Evolutionary conservation across 2,329 filamentous ascomycete genomes (phyloP), one percentile per base, ranked within the genome.

Genomic region (Fusarium buxicola): DNA sequence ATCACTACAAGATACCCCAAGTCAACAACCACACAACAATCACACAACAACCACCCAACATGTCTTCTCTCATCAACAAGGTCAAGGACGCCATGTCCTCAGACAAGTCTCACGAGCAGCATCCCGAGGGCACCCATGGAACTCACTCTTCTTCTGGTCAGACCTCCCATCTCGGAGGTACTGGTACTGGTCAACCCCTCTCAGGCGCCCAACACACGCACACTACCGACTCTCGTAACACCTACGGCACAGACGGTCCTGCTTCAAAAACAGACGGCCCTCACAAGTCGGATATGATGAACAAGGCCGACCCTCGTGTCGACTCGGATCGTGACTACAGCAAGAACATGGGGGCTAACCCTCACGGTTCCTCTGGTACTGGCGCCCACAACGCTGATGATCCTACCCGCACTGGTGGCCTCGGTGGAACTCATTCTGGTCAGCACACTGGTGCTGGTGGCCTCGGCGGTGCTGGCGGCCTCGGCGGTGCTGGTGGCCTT

Each of bases 41-140:
- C 45, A 54, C 36, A 45, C 35, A 43, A 27, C 39, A 62, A 54
- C 30, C 30, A 57, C 8, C 27, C 60, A 85, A 60, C 71, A 87
- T 86, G 84, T 85, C 84, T 75, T 75, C 76, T 67, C 76, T 87
- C 70, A 74, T 86, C 72, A 82, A 86, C 80, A 86, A 86, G 76
- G 80, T 86, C 74, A 86, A 86, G 81, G 83, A 86, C 5, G 82
- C 78, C 61, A 73, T 86, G 56, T 71, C 77, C 69, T 75, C 78
- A 60, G 78, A 82, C 74, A 77, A 81, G 61, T 59, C 71, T 11
- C 10, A 56, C 16, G 43, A 56, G 21, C 21, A 21, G 27, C 63
- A 66, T 18, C 65, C 68, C 10, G 58, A 64, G 27, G 64, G 64
- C 16, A 67, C 68, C 21, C 60, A 66, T 13, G 66, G 65, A 8